phyloP scores from a whole-genome alignment of 73 alveolate species.

The Tetrahymena malaccensis region DNA sequence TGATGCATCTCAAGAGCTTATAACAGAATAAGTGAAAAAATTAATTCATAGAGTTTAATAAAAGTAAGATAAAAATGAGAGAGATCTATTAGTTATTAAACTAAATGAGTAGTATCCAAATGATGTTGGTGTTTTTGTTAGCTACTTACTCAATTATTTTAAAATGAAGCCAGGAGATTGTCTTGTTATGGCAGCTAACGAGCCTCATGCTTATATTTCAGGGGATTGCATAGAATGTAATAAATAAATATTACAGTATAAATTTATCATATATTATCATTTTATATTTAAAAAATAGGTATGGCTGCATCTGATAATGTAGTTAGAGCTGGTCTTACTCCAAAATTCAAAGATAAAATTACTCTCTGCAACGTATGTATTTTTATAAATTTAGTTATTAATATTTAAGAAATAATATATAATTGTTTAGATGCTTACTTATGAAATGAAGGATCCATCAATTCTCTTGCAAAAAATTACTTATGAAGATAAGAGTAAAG shows the following conservation, averaged over 20 bases:
- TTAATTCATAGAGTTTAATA: not conserved
- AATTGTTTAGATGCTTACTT: not conserved
- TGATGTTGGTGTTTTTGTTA: constrained; percentile 91
- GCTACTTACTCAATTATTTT: constrained; percentile 82
- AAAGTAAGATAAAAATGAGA: not conserved
- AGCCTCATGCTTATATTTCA: constrained; percentile 94
- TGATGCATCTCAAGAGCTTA: not conserved
- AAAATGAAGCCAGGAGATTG: constrained; percentile 87
- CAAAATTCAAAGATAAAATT: constrained; percentile 76
- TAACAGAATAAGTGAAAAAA: not conserved
- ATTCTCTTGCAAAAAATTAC: not conserved
- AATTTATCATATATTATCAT: not conserved
- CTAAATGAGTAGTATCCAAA: constrained; percentile 46
- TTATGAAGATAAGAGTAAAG: not conserved
- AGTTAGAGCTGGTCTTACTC: constrained; percentile 96
- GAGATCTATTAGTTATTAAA: constrained; percentile 30
- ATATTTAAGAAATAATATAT: not conserved
- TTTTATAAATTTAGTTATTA: not conserved
- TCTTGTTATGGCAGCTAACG: constrained; percentile 79
- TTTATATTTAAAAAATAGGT: not conserved
- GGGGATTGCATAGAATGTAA: constrained; percentile 94
- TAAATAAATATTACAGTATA: not conserved
- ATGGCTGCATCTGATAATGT: constrained; percentile 99
- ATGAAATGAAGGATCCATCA: not conserved
- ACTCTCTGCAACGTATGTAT: not conserved